Conservation (phyloP, 2,329 filamentous ascomycete genomes). For the Pseudopithomyces maydicus region DNA sequence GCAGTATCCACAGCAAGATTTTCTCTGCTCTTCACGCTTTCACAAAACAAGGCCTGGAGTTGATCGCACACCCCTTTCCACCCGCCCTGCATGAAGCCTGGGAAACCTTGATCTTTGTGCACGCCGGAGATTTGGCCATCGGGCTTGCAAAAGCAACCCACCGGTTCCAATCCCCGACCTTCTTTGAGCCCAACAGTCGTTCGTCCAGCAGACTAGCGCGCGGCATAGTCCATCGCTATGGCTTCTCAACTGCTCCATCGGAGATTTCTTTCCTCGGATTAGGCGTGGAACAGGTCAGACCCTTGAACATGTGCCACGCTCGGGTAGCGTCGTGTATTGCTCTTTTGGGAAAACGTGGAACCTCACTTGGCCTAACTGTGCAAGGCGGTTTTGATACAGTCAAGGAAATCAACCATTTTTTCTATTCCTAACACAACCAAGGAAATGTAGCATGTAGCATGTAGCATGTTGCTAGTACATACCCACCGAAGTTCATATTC, state of each 20-base stretch:
- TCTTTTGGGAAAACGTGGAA: neutral
- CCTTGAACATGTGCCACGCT: neutral
- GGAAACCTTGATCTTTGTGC: neutral
- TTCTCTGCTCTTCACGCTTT: neutral
- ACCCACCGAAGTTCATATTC: no score
- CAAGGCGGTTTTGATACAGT: neutral
- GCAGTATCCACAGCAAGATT: neutral
- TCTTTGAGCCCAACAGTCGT: neutral
- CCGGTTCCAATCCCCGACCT: neutral
- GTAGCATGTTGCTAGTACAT: no score
- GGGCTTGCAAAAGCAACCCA: neutral
- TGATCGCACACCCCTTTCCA: neutral
- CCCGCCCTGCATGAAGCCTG: neutral
- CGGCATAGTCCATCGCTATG: neutral
- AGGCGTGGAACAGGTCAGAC: neutral
- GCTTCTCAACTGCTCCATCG: neutral
- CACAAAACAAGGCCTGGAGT: neutral
- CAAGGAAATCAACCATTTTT: neutral
- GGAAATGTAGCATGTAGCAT: no score
- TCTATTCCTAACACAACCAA: neutral
- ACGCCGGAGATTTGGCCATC: slow-evolving; percentile 7
- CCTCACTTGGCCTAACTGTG: neutral
- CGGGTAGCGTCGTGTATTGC: slow-evolving; percentile 5
- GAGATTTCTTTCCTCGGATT: neutral
- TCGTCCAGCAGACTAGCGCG: neutral